These are phyloP conservation scores for Lactuca saligna DNA, from an alignment of 129 eudicot genomes.

Conservation along the genomic window DNA sequence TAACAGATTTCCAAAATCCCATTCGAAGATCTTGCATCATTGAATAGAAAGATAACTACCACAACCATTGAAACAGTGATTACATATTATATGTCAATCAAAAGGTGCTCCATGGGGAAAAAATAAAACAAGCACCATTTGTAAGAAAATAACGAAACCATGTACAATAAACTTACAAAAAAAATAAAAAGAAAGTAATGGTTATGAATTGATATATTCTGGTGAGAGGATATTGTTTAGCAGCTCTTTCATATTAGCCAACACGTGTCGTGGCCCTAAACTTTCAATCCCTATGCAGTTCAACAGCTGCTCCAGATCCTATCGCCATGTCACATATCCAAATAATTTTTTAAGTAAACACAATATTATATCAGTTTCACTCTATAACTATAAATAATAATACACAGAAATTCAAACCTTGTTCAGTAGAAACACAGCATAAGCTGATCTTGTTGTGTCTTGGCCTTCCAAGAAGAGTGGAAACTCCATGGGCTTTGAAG, in stretches of 20 bases:
- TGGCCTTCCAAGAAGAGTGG: constrained; percentile 98
- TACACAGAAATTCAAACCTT: constrained; percentile 51
- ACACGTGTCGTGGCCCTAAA: constrained; percentile 91
- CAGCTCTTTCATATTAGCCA: constrained; percentile 89
- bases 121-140: constrained; percentile 53
- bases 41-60: neutral
- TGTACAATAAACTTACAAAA: constrained; percentile 60
- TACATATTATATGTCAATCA: constrained; percentile 17
- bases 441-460: constrained; percentile 96
- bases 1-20: too few relatives aligned
- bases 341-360: too few relatives aligned
- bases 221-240: constrained; percentile 66
- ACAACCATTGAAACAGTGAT: neutral
- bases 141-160: constrained; percentile 34
- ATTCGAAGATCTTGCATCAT: neutral
- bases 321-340: neutral
- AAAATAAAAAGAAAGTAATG: neutral
- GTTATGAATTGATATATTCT: constrained; percentile 62
- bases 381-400: neutral
- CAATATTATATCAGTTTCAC: too few relatives aligned
- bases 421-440: constrained; percentile 92
- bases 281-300: constrained; percentile 81
- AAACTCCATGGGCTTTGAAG: constrained; percentile 69
- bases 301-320: constrained; percentile 97
- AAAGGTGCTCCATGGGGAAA: constrained; percentile 44